Conservation (phyloP, 257 asterid species). For the Prunella vulgaris region DNA sequence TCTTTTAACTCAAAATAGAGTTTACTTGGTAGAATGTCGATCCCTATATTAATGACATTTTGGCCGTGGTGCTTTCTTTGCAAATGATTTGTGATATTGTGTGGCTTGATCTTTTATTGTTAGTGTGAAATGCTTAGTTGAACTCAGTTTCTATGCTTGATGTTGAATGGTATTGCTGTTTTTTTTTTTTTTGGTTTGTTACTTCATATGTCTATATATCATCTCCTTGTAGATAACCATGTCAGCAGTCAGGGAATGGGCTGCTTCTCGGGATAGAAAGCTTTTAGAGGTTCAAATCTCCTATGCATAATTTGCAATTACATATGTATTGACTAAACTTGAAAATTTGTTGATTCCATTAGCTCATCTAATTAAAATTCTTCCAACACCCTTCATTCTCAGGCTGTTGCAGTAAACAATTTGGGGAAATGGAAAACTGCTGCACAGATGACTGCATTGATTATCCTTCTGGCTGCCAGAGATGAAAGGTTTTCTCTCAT, state of each 20-base stretch:
- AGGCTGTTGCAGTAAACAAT: conserved; percentile 97
- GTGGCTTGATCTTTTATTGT: conserved; percentile 3
- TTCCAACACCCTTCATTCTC: conserved; percentile 10
- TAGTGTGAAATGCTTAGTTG: neutral
- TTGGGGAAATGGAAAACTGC: conserved; percentile 99
- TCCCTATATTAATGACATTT: conserved; percentile 1
- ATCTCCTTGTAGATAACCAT: conserved; percentile 70
- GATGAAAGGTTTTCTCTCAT: conserved; percentile 60
- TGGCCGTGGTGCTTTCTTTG: neutral
- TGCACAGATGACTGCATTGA: conserved; percentile 86
- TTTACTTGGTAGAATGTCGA: neutral
- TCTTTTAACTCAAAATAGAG: neutral
- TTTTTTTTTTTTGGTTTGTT: neutral
- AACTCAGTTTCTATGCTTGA: neutral
- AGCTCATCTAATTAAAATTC: neutral
- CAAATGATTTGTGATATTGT: neutral
- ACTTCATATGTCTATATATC: conserved; percentile 9
- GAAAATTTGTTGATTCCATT: conserved; percentile 2
- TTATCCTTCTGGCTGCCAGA: conserved; percentile 78
- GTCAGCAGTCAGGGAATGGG: conserved; percentile 99
- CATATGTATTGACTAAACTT: neutral
- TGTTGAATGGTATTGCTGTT: neutral
- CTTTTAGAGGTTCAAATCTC: conserved; percentile 65
- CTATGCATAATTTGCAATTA: conserved; percentile 6
- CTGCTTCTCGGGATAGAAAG: conserved; percentile 85